These are phyloP conservation scores for Paramecium primaurelia DNA, from an alignment of 73 alveolate genomes.

Conservation along the genomic window DNA sequence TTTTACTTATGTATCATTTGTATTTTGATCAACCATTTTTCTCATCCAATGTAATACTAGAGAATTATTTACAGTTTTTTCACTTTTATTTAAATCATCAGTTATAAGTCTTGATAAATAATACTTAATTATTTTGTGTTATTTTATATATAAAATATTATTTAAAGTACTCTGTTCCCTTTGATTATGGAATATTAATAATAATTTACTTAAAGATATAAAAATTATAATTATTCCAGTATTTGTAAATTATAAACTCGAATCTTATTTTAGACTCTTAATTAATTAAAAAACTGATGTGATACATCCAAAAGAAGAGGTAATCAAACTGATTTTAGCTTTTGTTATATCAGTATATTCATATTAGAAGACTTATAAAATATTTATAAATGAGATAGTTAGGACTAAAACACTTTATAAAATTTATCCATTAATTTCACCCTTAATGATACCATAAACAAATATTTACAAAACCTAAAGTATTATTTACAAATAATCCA, in stretches of 20 bases:
- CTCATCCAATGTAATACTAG: not conserved
- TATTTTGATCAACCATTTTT: not conserved
- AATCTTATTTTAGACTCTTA: not conserved
- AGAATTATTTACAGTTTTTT: not conserved
- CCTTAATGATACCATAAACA: not conserved
- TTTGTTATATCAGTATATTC: not conserved
- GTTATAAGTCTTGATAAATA: not conserved
- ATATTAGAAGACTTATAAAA: not conserved
- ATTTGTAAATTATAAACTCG: not conserved
- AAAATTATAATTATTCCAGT: not conserved
- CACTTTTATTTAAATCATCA: not conserved
- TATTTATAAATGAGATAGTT: not conserved
- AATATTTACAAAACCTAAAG: not conserved
- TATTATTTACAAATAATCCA: not conserved
- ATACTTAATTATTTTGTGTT: not conserved
- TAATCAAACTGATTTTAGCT: not conserved
- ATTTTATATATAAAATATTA: not conserved
- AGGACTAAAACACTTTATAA: not conserved
- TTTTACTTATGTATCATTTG: not conserved
- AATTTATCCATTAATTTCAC: not conserved
- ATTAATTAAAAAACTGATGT: not conserved
- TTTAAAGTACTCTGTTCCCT: not conserved
- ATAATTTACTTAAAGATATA: not conserved
- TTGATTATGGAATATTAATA: not conserved
- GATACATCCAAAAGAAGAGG: not conserved